A percentile compares a stretch with the other conserved stretches of the same genome.
These are phyloP conservation scores for Eucalyptus pauciflora DNA, from an alignment of 345 rosid genomes.

Conservation along the genomic window DNA sequence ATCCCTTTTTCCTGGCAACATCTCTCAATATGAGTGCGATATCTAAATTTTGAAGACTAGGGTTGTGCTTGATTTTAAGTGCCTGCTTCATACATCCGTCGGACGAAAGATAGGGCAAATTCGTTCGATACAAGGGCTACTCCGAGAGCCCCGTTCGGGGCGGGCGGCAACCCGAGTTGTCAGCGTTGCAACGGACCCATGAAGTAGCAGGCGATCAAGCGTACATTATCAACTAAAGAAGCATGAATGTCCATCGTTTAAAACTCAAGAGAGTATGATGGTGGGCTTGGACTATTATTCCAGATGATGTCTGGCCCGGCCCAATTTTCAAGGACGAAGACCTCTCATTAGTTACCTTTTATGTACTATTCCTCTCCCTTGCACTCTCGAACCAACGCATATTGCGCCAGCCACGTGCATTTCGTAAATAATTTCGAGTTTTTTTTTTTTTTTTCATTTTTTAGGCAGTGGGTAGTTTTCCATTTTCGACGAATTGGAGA, in stretches of 20 bases:
- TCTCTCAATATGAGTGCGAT: not conserved
- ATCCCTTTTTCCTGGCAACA: not conserved
- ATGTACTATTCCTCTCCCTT: not conserved
- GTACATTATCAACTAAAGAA: not conserved
- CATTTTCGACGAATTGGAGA: not conserved
- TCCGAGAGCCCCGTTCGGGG: not conserved
- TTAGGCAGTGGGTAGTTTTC: not conserved
- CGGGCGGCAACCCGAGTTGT: not conserved
- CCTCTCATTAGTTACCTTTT: not conserved
- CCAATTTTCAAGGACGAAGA: not conserved
- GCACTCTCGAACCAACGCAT: not conserved
- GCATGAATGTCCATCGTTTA: not conserved
- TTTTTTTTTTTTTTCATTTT: not conserved
- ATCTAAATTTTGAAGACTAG: not conserved
- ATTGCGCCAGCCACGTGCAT: not conserved
- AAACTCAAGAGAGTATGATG: not conserved
- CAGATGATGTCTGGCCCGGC: not conserved
- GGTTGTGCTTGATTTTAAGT: not conserved
- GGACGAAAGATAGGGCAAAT: not conserved
- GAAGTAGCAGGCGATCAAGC: not conserved
- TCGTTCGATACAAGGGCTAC: not conserved
- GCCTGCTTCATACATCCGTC: not conserved
- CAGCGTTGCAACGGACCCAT: rapidly evolving
- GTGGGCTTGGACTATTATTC: not conserved
- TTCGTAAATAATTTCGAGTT: not conserved